Evolutionary conservation across 495 filamentous ascomycete species (phyloP).

Genomic region (Hypoxylon crocopeplum): DNA sequence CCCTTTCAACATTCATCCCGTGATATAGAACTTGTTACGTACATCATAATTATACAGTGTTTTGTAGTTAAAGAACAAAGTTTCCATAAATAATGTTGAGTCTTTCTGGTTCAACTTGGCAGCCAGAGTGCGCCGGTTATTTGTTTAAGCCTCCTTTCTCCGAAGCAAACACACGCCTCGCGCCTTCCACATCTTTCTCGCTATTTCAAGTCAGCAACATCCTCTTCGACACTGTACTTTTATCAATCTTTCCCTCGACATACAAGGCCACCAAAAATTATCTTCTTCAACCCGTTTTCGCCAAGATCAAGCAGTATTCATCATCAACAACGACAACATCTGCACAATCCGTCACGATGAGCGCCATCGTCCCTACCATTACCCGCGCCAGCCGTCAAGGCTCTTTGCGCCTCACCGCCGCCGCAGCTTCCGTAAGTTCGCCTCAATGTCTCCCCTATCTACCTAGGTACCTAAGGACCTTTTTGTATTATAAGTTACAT

Average conservation of each 20-base stretch:
- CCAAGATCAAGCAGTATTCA: conserved; percentile 9
- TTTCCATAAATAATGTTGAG: neutral
- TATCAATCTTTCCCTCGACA: neutral
- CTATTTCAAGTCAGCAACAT: neutral
- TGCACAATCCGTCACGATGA: conserved; percentile 20
- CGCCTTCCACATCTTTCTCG: conserved; percentile 14
- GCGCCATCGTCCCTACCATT: neutral
- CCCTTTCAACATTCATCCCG: too few relatives aligned
- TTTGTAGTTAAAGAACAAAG: too few relatives aligned
- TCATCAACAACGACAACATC: conserved; percentile 14
- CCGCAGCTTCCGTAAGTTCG: neutral
- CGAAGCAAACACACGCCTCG: conserved; percentile 22
- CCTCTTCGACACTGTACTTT: neutral
- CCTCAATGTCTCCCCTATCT: neutral
- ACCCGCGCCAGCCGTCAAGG: neutral
- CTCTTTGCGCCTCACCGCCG: neutral
- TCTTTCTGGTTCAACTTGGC: neutral
- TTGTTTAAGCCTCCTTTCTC: conserved; percentile 4
- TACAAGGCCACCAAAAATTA: neutral
- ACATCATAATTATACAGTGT: too few relatives aligned
- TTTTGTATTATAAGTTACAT: neutral
- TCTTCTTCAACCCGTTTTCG: neutral
- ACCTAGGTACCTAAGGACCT: too few relatives aligned
- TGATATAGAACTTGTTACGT: too few relatives aligned
- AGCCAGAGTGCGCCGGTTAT: neutral